Evolutionary conservation across 148 eudicot genomes (phyloP).

Genomic region (Fallopia convolvulus): DNA sequence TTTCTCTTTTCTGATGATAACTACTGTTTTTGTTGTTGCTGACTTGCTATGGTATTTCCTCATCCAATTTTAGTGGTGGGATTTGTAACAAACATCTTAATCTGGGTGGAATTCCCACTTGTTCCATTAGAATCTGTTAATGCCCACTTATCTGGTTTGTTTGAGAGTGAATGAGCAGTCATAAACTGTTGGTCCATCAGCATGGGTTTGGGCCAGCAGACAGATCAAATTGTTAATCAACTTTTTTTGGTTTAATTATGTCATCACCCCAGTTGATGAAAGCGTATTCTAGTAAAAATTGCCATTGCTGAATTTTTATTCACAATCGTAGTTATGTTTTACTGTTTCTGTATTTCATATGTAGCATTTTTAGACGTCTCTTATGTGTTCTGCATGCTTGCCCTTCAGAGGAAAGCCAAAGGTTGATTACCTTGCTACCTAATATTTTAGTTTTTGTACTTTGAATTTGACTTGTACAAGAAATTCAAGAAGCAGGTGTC

Average conservation of each 20-base stretch:
- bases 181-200: conserved; percentile 1
- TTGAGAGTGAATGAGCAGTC: background rate
- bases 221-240: background rate
- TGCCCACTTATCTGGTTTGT: background rate
- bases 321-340: background rate
- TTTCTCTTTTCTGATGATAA: background rate
- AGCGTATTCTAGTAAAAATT: background rate
- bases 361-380: too few species aligned
- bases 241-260: background rate
- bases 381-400: too few species aligned
- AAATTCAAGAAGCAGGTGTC: too few species aligned
- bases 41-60: background rate
- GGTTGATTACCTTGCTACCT: too few species aligned
- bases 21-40: background rate
- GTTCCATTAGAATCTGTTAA: background rate
- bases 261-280: background rate
- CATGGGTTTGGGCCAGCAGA: conserved; percentile 8
- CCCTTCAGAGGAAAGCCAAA: too few species aligned
- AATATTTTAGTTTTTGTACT: too few species aligned
- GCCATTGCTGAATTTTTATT: background rate
- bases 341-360: too few species aligned
- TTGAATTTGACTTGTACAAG: too few species aligned
- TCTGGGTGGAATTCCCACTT: background rate
- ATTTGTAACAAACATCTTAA: background rate
- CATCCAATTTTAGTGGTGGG: background rate